phyloP scores from a whole-genome alignment of 768 basidiomycete genomes.

The Mycena rebaudengoi region DNA sequence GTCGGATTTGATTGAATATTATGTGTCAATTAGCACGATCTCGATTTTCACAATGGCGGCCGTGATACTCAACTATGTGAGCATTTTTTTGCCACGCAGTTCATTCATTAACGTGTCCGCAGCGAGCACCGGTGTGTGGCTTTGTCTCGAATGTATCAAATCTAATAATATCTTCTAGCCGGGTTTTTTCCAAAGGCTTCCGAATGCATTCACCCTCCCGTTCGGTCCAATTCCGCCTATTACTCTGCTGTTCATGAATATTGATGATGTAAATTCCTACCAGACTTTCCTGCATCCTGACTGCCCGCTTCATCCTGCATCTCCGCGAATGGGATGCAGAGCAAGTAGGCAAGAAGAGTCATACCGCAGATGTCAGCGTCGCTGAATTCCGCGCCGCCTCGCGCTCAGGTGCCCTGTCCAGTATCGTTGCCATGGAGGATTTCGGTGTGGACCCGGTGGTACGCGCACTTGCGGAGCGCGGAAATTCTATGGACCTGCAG shows the following conservation, averaged over 20 bases:
- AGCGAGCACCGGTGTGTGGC: conserved; percentile 30
- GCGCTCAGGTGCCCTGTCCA: neutral
- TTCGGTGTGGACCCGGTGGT: conserved; percentile 12
- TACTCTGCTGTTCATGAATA: neutral
- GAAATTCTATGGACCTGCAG: too few species aligned
- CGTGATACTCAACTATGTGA: conserved; percentile 35
- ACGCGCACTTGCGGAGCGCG: too few species aligned
- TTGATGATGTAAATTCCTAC: neutral
- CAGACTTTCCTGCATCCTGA: conserved; percentile 10
- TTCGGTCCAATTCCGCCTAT: conserved; percentile 17
- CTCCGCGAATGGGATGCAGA: conserved; percentile 11
- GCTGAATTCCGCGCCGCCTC: conserved; percentile 1
- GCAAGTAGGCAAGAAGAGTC: neutral
- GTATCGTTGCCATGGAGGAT: conserved; percentile 1
- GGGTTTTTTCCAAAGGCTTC: conserved; percentile 38
- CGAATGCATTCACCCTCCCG: conserved; percentile 37
- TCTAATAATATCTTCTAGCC: conserved; percentile 19
- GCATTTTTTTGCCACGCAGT: conserved; percentile 7
- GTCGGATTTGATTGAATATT: neutral
- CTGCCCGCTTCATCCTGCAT: conserved; percentile 5
- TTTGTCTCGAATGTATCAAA: neutral
- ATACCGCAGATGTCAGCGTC: neutral
- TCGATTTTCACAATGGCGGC: conserved; percentile 34
- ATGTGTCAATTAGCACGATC: conserved; percentile 23
- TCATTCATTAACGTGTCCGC: neutral